Evolutionary conservation across 257 asterid species (phyloP), one percentile per base, ranked within the genome.

Genomic region (Nicotiana undulata): DNA sequence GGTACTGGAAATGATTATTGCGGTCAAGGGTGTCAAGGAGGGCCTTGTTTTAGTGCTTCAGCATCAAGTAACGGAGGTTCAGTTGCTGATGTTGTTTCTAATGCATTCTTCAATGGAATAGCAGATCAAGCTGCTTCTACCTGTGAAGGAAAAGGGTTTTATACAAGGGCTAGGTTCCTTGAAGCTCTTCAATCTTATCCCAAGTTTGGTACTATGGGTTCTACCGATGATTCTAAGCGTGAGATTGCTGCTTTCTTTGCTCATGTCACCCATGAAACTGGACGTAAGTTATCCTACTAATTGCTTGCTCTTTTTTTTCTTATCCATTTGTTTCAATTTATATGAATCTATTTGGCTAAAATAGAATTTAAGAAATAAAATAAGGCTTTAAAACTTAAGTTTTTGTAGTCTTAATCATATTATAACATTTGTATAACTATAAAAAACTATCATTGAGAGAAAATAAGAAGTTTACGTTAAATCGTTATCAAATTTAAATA

Each of bases 41-140:
- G 77, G 4, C 77, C 77, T 31, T 68, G 77, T 31, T 13, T 18
- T 40, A 40, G 18, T 28, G 22, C 6, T 15, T 1, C 52, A 51
- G 2, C n/a, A 51, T 11, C 18, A 51, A 51, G 56, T 5, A 51
- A 51, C 16, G 77, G 51, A 28, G 77, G 32, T 68, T 37, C 77
- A 24, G 79, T 74, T 16, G 59, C 79, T 49, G 31, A n/a, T 15
- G 26, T 74, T 22, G 79, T 74, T 2, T 37, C 59, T 17, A 58
- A 74, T 29, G 79, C 58, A 20, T 74, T 74, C 60, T 74, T 74
- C 37, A 74, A 74, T 74, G 79, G 63, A 22, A 74, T 74, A 37
- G 79, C 58, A 40, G 59, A 46, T 40, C 60, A 74, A 20, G 24
- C 63, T 6, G 29, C 26, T 18, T 18, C 58, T 20, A 40, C 6